A percentile compares a stretch with the other conserved stretches of the same genome.
Evolutionary conservation across 306 rosid genomes (phyloP).

Genomic region (Rosa chinensis): DNA sequence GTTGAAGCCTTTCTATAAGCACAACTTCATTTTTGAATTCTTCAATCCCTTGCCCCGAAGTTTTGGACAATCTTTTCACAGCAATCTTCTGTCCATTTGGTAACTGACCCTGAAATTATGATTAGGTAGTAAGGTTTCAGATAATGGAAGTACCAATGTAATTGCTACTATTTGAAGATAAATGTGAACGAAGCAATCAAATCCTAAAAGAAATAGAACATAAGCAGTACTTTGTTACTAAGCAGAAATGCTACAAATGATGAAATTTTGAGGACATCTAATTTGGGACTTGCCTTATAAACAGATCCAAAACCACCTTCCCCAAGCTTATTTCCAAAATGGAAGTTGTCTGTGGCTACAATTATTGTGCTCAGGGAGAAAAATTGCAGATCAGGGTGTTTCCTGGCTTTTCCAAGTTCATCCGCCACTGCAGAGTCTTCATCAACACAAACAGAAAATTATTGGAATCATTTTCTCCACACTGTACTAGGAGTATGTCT

Average conservation of each 20-base stretch:
- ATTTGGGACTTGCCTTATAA: not conserved
- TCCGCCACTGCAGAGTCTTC: not conserved
- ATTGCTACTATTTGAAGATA: not conserved
- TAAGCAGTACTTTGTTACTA: not conserved
- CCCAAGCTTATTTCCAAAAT: not conserved
- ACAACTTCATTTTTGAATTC: not conserved
- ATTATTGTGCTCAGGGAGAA: not conserved
- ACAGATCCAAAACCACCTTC: constrained; percentile 12
- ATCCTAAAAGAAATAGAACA: not conserved
- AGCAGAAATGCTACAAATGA: not conserved
- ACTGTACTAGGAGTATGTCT: not conserved
- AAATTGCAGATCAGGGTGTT: not conserved
- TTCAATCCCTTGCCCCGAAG: not conserved
- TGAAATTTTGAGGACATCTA: not conserved
- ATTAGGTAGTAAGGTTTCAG: not conserved
- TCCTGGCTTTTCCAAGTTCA: not conserved
- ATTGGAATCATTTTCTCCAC: not conserved
- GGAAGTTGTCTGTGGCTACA: not conserved
- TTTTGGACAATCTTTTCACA: not conserved
- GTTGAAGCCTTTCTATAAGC: not conserved
- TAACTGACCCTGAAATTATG: not conserved
- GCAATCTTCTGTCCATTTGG: not conserved
- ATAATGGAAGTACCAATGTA: not conserved
- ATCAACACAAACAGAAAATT: not conserved
- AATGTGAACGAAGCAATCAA: not conserved